Percentiles rank a stretch among this genome's conserved stretches.
These are phyloP conservation scores for Pseudocercospora cruenta DNA, from an alignment of 2,329 filamentous ascomycete genomes.

Conservation along the genomic window DNA sequence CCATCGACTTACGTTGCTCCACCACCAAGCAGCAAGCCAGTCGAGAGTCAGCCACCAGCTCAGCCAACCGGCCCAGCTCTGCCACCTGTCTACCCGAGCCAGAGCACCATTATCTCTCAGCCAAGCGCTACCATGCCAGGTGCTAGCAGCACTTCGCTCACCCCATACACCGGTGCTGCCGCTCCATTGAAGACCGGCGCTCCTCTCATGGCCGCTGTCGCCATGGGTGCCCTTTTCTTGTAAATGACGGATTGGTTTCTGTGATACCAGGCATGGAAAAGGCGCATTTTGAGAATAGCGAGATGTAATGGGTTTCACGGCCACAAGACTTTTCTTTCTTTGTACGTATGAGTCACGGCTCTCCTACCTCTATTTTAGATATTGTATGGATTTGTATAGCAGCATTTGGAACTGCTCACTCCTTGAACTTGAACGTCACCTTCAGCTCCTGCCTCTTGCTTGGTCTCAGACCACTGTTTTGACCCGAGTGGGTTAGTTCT, in stretches of 20 bases:
- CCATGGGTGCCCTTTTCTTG: conserved; percentile 17
- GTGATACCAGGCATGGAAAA: background rate
- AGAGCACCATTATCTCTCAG: conserved; percentile 1
- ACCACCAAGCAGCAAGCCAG: conserved; percentile 6
- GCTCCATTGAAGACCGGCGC: conserved; percentile 12
- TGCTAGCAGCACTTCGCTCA: background rate
- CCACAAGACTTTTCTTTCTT: background rate
- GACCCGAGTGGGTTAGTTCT: too few species aligned
- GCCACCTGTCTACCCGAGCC: conserved; percentile 3
- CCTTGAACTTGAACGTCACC: too few species aligned
- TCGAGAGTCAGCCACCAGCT: conserved; percentile 11
- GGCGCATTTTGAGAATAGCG: background rate
- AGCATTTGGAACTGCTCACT: background rate
- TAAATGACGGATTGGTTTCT: background rate
- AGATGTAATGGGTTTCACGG: background rate
- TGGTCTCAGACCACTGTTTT: too few species aligned
- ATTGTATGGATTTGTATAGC: background rate
- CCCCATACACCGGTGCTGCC: conserved; percentile 22
- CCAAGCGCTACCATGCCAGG: conserved; percentile 6
- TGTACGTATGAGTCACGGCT: conserved; percentile 4
- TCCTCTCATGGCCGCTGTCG: conserved; percentile 14
- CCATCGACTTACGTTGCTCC: conserved; percentile 3
- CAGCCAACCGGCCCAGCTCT: background rate
- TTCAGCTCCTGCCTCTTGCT: too few species aligned
- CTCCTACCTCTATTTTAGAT: background rate